These are phyloP conservation scores for Blumeria graminis DNA, from an alignment of 2,329 filamentous ascomycete species.

Conservation along the genomic window DNA sequence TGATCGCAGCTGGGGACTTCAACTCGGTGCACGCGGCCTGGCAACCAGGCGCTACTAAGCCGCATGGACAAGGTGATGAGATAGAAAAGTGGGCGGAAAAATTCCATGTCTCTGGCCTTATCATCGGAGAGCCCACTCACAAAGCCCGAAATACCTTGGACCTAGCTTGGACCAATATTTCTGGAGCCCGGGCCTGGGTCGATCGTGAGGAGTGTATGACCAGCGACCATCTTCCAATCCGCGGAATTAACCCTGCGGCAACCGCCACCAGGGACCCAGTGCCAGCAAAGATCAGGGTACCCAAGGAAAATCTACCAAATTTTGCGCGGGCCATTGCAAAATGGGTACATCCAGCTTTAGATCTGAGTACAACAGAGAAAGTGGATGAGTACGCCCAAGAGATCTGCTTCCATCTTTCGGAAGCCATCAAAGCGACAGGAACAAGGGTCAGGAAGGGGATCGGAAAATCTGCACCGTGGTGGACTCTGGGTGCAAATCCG, in stretches of 20 bases:
- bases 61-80: background rate
- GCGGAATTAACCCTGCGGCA: background rate
- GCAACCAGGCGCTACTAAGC: background rate
- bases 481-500: no score
- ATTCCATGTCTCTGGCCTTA: background rate
- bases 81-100: background rate
- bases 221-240: background rate
- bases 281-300: background rate
- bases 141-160: background rate
- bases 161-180: background rate
- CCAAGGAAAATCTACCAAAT: background rate
- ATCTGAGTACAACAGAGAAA: background rate
- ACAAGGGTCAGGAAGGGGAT: background rate
- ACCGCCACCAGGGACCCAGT: background rate
- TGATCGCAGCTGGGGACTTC: background rate
- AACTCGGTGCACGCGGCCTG: background rate
- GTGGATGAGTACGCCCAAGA: background rate
- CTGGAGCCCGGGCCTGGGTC: background rate
- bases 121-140: background rate
- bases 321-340: background rate
- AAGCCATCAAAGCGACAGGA: background rate
- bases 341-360: background rate
- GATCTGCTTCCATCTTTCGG: no score
- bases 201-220: background rate
- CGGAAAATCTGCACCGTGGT: no score